Percentiles rank a stretch among this genome's conserved stretches.
phyloP scores from a whole-genome alignment of 2,329 filamentous ascomycete species.

The Elsinoe fawcettii region DNA sequence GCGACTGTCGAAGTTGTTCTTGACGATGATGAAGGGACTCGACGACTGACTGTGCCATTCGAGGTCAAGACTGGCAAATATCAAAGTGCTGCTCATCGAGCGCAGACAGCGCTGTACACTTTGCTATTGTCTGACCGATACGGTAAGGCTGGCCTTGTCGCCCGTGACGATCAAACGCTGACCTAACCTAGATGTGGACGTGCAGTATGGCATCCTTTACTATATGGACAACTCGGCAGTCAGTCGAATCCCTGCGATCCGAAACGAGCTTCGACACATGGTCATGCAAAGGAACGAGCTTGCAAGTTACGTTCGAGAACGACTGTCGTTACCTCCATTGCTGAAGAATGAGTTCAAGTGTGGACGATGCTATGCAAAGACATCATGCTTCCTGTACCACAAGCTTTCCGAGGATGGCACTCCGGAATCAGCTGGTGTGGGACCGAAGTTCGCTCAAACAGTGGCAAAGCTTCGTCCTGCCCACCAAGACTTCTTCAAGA shows the following conservation, averaged over 20 bases:
- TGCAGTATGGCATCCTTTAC: slow-evolving; percentile 84
- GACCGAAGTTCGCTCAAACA: slow-evolving; percentile 72
- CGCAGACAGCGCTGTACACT: slow-evolving; percentile 92
- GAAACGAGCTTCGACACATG: slow-evolving; percentile 89
- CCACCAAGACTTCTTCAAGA: slow-evolving; percentile 70
- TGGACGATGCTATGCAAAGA: slow-evolving; percentile 81
- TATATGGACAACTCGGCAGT: slow-evolving; percentile 89
- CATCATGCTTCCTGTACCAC: slow-evolving; percentile 87
- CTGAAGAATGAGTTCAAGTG: slow-evolving; percentile 75
- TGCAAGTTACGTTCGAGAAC: slow-evolving; percentile 74
- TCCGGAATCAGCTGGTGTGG: slow-evolving; percentile 71
- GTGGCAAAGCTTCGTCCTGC: slow-evolving; percentile 51
- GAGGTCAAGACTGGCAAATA: slow-evolving; percentile 91
- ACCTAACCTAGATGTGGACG: slow-evolving; percentile 60
- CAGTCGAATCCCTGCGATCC: slow-evolving; percentile 73
- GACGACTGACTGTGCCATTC: slow-evolving; percentile 75
- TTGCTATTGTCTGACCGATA: slow-evolving; percentile 88
- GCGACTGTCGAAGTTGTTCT: slow-evolving; percentile 87
- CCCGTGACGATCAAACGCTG: slow-evolving; percentile 6
- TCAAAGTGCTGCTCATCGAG: slow-evolving; percentile 70
- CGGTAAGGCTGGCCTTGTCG: slow-evolving; percentile 34
- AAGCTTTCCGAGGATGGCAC: slow-evolving; percentile 79
- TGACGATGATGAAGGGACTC: slow-evolving; percentile 57
- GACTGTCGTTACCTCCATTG: slow-evolving; percentile 78
- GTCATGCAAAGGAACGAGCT: slow-evolving; percentile 90